These are phyloP conservation scores for Iberis amara DNA, from an alignment of 441 rosid genomes.

Conservation along the genomic window DNA sequence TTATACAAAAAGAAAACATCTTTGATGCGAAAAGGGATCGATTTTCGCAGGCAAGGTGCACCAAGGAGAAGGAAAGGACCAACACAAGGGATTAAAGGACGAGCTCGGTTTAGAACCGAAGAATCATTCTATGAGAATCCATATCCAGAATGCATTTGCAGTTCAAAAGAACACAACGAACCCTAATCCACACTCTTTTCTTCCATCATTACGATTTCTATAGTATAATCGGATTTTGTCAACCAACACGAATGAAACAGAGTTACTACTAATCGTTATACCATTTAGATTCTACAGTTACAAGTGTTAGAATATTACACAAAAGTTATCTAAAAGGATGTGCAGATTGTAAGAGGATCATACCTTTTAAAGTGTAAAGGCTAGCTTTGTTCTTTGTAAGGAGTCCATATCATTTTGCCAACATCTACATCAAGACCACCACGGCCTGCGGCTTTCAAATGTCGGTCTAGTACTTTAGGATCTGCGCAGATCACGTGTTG, in stretches of 20 bases:
- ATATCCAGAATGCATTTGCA: slow-evolving; percentile 76
- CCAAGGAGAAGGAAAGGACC: slow-evolving; percentile 72
- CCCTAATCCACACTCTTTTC: neutral
- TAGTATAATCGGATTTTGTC: too few relatives aligned
- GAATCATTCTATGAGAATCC: slow-evolving; percentile 88
- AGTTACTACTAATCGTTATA: slow-evolving; percentile 2
- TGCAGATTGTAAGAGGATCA: slow-evolving; percentile 4
- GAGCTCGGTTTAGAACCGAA: slow-evolving; percentile 68
- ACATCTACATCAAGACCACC: slow-evolving; percentile 99
- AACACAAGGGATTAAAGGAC: slow-evolving; percentile 60
- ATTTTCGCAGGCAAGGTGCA: slow-evolving; percentile 66
- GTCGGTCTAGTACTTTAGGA: slow-evolving; percentile 93
- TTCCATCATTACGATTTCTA: neutral
- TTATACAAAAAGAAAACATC: neutral
- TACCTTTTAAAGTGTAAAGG: slow-evolving; percentile 4
- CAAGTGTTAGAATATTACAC: slow-evolving; percentile 24
- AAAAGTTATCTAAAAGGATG: slow-evolving; percentile 15
- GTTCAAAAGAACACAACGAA: slow-evolving; percentile 35
- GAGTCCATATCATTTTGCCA: slow-evolving; percentile 96
- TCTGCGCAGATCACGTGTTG: slow-evolving; percentile 98
- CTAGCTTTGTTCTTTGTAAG: slow-evolving; percentile 87
- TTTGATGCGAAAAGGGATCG: neutral
- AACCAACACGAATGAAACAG: slow-evolving; percentile 1
- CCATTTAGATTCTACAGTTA: slow-evolving; percentile 17
- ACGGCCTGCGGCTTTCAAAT: slow-evolving; percentile 94